A percentile compares a stretch with the other conserved stretches of the same genome.
phyloP scores from a whole-genome alignment of 2,329 filamentous ascomycete species.

The Aspergillus luchuensis region DNA sequence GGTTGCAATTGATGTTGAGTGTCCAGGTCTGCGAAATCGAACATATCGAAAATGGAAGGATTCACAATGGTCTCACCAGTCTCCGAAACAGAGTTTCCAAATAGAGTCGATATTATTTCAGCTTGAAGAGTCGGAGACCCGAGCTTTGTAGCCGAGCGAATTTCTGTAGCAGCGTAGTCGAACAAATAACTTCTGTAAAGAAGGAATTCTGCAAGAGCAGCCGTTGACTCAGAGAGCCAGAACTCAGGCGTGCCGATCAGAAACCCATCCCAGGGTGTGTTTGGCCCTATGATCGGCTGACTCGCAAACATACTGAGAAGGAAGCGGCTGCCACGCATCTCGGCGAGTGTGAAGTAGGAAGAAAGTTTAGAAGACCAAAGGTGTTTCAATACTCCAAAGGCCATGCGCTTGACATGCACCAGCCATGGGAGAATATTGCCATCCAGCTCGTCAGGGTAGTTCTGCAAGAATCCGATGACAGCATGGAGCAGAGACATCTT shows the following conservation, averaged over 20 bases:
- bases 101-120: conserved; percentile 67
- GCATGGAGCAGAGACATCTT: conserved; percentile 80
- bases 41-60: conserved; percentile 83
- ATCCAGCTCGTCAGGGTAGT: conserved; percentile 66
- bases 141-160: conserved; percentile 73
- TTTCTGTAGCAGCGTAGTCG: conserved; percentile 82
- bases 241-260: conserved; percentile 65
- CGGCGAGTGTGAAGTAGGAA: conserved; percentile 69
- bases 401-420: conserved; percentile 67
- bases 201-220: conserved; percentile 75
- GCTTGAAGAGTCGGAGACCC: conserved; percentile 70
- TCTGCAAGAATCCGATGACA: conserved; percentile 70
- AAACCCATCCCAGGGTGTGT: conserved; percentile 73
- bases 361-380: conserved; percentile 85
- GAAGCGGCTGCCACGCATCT: conserved; percentile 78
- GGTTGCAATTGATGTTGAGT: conserved; percentile 51
- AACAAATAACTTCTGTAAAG: conserved; percentile 73
- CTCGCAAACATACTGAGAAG: conserved; percentile 74
- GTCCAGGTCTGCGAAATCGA: conserved; percentile 79
- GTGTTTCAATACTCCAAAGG: conserved; percentile 72
- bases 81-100: conserved; percentile 68
- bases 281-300: conserved; percentile 69
- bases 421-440: conserved; percentile 67
- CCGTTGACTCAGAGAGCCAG: conserved; percentile 66
- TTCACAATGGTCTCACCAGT: conserved; percentile 68